These are phyloP conservation scores for Candida boidinii DNA, from an alignment of 805 yeast species.

Conservation along the genomic window DNA sequence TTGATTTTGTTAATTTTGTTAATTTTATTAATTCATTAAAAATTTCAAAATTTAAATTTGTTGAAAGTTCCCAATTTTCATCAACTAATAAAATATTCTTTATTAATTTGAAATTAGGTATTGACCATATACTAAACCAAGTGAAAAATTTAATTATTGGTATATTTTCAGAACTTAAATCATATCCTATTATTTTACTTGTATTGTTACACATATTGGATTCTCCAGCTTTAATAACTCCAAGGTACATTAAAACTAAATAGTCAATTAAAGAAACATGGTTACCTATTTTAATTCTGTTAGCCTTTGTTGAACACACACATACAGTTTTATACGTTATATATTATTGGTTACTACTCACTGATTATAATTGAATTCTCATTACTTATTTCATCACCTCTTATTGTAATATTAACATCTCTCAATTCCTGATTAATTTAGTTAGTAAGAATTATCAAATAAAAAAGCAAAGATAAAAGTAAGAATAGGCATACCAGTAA, in stretches of 20 bases:
- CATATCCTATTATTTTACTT: slow-evolving; percentile 1
- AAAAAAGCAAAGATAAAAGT: neutral
- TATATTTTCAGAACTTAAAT: slow-evolving; percentile 11
- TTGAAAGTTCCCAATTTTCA: slow-evolving; percentile 61
- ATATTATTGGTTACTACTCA: no score
- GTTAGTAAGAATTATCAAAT: slow-evolving; percentile 3
- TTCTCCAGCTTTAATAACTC: slow-evolving; percentile 1
- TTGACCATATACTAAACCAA: slow-evolving; percentile 60
- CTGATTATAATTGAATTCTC: slow-evolving; percentile 26
- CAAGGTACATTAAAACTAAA: slow-evolving; percentile 29
- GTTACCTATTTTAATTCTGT: no score
- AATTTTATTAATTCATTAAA: slow-evolving; percentile 29
- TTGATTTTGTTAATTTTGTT: slow-evolving; percentile 25
- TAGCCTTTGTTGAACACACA: neutral
- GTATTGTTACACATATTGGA: slow-evolving; percentile 1
- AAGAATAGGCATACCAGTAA: slow-evolving; percentile 16
- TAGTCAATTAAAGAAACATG: slow-evolving; percentile 68
- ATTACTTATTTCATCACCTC: slow-evolving; percentile 34
- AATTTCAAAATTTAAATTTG: slow-evolving; percentile 24
- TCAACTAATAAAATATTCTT: slow-evolving; percentile 45
- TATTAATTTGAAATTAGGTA: slow-evolving; percentile 46
- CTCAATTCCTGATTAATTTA: slow-evolving; percentile 23
- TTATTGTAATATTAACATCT: slow-evolving; percentile 26
- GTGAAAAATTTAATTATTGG: slow-evolving; percentile 53
- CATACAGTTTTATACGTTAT: neutral